Conservation (phyloP, 371 early-diverging fungal genomes). For the Batrachochytrium dendrobatidis region DNA sequence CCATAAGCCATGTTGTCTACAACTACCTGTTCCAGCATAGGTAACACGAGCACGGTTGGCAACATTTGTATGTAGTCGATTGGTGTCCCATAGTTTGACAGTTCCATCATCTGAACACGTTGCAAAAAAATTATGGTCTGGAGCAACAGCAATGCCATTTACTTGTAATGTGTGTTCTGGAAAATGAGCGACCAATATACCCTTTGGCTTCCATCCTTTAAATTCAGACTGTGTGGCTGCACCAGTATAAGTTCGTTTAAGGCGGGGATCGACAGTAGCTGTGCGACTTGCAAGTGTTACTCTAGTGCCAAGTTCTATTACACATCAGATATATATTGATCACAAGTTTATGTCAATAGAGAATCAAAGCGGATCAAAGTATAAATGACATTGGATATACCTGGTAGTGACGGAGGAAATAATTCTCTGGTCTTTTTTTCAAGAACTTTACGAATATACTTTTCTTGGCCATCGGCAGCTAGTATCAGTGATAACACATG, state of each 20-base stretch:
- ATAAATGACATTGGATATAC: slow-evolving; percentile 8
- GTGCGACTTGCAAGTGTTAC: slow-evolving; percentile 5
- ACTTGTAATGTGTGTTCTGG: slow-evolving; percentile 77
- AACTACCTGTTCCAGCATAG: slow-evolving; percentile 59
- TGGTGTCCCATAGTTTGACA: slow-evolving; percentile 82
- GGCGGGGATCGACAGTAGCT: background rate
- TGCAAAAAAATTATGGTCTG: slow-evolving; percentile 75
- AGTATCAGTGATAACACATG: background rate
- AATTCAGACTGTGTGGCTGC: slow-evolving; percentile 6
- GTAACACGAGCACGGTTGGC: slow-evolving; percentile 72
- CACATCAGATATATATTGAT: too few species aligned
- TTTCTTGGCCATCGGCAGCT: slow-evolving; percentile 25
- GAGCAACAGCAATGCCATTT: slow-evolving; percentile 63
- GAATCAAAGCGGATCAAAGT: too few species aligned
- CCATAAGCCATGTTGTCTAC: background rate
- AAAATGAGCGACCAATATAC: slow-evolving; percentile 64
- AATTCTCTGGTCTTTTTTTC: slow-evolving; percentile 34
- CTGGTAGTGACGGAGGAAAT: slow-evolving; percentile 38
- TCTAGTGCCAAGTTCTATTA: slow-evolving; percentile 26
- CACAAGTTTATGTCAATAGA: background rate
- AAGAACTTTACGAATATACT: slow-evolving; percentile 20
- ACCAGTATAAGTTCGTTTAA: background rate
- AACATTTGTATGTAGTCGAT: slow-evolving; percentile 71
- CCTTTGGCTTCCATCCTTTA: slow-evolving; percentile 31
- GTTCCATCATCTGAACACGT: slow-evolving; percentile 80